Conservation (phyloP, 2,329 filamentous ascomycete species). For the Cladosporium sp. region DNA sequence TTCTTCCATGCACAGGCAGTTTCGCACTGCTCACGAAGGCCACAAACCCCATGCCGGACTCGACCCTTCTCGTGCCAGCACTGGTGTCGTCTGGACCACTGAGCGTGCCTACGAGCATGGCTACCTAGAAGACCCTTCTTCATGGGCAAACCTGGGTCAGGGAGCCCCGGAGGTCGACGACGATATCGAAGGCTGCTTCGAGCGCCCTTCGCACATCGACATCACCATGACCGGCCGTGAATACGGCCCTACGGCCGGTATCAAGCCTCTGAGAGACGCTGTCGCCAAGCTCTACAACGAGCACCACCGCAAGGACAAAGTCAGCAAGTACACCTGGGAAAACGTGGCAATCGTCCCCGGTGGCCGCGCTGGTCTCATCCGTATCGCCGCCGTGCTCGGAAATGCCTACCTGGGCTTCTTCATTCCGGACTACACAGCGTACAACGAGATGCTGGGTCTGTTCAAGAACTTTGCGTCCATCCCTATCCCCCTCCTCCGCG, state of each 20-base stretch:
- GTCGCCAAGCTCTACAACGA: constrained; percentile 91
- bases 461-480: constrained; percentile 93
- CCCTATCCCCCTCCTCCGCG: constrained; percentile 74
- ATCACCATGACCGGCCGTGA: constrained; percentile 74
- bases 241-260: constrained; percentile 88
- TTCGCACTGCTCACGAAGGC: constrained; percentile 83
- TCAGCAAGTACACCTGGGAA: constrained; percentile 90
- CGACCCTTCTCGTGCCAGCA: constrained; percentile 79
- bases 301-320: constrained; percentile 80
- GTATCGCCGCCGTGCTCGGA: constrained; percentile 88
- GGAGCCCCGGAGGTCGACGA: constrained; percentile 84
- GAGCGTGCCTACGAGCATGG: constrained; percentile 85
- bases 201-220: constrained; percentile 70
- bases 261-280: constrained; percentile 81
- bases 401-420: constrained; percentile 84
- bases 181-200: constrained; percentile 83
- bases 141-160: constrained; percentile 91
- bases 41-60: constrained; percentile 87
- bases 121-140: constrained; percentile 69
- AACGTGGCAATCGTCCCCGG: constrained; percentile 96
- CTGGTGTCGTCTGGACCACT: constrained; percentile 89
- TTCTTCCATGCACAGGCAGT: constrained; percentile 81
- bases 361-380: constrained; percentile 84
- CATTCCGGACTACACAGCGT: constrained; percentile 72
- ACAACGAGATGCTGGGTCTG: constrained; percentile 93